Conservation (phyloP, 129 eudicot genomes). For the Kitagawia praeruptora region DNA sequence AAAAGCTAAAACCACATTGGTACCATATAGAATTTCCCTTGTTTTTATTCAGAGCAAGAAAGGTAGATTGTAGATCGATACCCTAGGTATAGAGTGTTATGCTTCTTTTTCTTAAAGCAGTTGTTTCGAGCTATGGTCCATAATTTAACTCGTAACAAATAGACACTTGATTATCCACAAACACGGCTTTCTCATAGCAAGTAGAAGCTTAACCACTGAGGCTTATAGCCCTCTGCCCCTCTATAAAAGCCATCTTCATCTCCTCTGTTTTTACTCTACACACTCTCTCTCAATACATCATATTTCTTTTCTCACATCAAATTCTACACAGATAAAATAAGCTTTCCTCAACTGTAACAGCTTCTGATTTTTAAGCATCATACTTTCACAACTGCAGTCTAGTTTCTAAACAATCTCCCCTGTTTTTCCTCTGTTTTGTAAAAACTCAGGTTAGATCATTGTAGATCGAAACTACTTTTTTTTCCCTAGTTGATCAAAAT, state of each 20-base stretch:
- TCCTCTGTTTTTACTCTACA: conserved; percentile 25
- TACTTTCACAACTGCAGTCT: not conserved
- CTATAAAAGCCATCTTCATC: conserved; percentile 31
- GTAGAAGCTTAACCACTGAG: no score
- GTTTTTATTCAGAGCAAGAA: no score
- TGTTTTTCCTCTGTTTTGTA: conserved; percentile 11
- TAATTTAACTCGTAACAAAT: not conserved
- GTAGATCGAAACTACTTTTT: not conserved
- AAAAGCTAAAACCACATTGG: no score
- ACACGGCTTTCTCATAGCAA: not conserved
- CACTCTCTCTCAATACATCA: not conserved
- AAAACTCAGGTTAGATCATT: not conserved
- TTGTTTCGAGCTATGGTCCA: no score
- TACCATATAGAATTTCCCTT: no score
- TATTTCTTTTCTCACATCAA: not conserved
- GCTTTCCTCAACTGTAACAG: not conserved
- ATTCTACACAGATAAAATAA: not conserved
- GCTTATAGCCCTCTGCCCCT: conserved; percentile 11
- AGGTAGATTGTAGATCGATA: not conserved
- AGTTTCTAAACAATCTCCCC: not conserved
- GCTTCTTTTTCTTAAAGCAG: no score
- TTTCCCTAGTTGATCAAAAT: not conserved
- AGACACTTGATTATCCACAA: not conserved
- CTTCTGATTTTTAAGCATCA: not conserved
- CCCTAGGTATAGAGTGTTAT: no score